Percentiles rank a stretch among this genome's conserved stretches.
phyloP scores from a whole-genome alignment of 2,329 filamentous ascomycete genomes.

The Exophiala oligosperma region DNA sequence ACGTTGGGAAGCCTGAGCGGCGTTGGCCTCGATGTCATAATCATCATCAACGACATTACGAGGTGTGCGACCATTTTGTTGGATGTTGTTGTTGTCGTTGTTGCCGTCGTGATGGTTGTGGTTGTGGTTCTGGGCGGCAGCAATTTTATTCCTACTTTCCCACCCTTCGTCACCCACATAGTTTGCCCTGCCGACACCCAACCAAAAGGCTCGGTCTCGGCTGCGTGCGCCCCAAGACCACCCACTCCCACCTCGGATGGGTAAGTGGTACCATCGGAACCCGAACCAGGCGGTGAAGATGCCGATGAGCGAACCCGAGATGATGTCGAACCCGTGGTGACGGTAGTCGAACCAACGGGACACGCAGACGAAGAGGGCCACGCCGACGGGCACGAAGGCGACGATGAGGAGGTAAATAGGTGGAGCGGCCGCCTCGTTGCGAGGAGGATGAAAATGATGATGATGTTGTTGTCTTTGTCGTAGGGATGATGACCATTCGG shows the following conservation, averaged over 20 bases:
- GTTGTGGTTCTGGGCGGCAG: neutral
- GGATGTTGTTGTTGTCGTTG: no score
- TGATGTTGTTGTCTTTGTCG: no score
- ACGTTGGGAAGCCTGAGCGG: neutral
- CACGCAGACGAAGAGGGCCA: slow-evolving; percentile 77
- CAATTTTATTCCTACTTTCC: slow-evolving; percentile 20
- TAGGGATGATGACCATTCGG: neutral
- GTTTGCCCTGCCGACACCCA: slow-evolving; percentile 53
- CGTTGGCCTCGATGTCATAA: neutral
- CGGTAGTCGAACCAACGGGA: slow-evolving; percentile 86
- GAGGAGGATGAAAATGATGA: slow-evolving; percentile 46
- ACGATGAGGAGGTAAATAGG: slow-evolving; percentile 76
- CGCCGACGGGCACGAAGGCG: slow-evolving; percentile 66
- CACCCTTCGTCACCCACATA: slow-evolving; percentile 52
- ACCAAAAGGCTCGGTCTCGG: slow-evolving; percentile 72
- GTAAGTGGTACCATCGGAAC: slow-evolving; percentile 84
- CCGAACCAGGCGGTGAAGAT: slow-evolving; percentile 68
- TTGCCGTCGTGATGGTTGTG: neutral
- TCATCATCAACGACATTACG: neutral
- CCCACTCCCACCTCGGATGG: slow-evolving; percentile 73
- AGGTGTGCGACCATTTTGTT: no score
- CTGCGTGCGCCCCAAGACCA: slow-evolving; percentile 87
- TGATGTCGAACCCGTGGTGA: slow-evolving; percentile 89
- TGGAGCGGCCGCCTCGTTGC: slow-evolving; percentile 76
- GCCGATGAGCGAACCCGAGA: slow-evolving; percentile 81